These are phyloP conservation scores for Hirschioporus abietinus DNA, from an alignment of 768 basidiomycete species.

Conservation along the genomic window DNA sequence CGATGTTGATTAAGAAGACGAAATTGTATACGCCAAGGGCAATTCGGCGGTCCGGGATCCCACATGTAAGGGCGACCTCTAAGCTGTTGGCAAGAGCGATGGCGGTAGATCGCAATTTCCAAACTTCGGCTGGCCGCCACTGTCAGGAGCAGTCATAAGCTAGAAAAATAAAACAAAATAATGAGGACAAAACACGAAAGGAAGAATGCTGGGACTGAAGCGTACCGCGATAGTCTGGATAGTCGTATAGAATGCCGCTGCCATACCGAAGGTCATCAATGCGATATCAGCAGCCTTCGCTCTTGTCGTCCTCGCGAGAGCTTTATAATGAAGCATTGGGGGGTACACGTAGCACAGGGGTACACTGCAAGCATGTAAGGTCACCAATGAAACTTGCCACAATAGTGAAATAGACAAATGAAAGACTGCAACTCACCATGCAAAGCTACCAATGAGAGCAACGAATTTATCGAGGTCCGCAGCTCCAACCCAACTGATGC, in stretches of 20 bases:
- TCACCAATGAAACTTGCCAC: not conserved
- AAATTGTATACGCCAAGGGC: not conserved
- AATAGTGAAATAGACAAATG: slow-evolving; percentile 6
- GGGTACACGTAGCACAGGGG: slow-evolving; percentile 95
- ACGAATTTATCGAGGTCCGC: slow-evolving; percentile 94
- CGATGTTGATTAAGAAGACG: not conserved
- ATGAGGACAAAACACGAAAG: not conserved
- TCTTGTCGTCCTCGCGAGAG: slow-evolving; percentile 66
- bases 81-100: not conserved
- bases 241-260: slow-evolving; percentile 75
- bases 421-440: slow-evolving; percentile 57
- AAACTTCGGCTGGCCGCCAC: slow-evolving; percentile 32
- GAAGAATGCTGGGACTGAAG: slow-evolving; percentile 1
- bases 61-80: not conserved
- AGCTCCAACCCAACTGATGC: slow-evolving; percentile 77
- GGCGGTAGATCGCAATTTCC: slow-evolving; percentile 21
- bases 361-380: slow-evolving; percentile 45
- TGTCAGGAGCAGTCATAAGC: slow-evolving; percentile 56
- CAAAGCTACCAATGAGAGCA: slow-evolving; percentile 87
- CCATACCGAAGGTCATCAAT: slow-evolving; percentile 69
- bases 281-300: slow-evolving; percentile 65
- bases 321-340: slow-evolving; percentile 86
- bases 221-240: slow-evolving; percentile 67
- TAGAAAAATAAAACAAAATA: slow-evolving; percentile 23
- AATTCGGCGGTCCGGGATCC: not conserved